These are phyloP conservation scores for Escallonia rubra DNA, from an alignment of 129 eudicot genomes.

Conservation along the genomic window DNA sequence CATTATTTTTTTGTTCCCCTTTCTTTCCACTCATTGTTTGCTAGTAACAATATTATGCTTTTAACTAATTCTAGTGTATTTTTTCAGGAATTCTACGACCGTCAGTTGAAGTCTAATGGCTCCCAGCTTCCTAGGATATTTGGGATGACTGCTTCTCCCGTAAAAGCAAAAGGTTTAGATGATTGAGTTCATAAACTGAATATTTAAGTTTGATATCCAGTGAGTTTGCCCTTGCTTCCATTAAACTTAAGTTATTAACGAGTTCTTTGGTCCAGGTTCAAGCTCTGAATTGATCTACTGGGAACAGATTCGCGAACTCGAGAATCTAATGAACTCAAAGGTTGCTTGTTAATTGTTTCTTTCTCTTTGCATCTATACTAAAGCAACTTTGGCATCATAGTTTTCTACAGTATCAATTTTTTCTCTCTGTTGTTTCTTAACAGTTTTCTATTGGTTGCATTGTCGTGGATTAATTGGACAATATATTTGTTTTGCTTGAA, in stretches of 20 bases:
- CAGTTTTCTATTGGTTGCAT: no score
- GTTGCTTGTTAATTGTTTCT: slow-evolving; percentile 20
- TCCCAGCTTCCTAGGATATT: slow-evolving; percentile 68
- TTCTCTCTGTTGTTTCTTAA: neutral
- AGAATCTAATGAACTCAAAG: slow-evolving; percentile 76
- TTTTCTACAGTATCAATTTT: no score
- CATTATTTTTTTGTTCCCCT: no score
- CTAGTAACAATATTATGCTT: no score
- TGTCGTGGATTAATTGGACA: no score
- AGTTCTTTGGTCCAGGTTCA: slow-evolving; percentile 36
- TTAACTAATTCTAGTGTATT: neutral
- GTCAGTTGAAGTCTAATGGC: slow-evolving; percentile 11
- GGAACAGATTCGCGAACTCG: slow-evolving; percentile 65
- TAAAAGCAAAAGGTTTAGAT: slow-evolving; percentile 72
- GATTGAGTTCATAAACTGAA: neutral
- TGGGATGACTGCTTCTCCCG: slow-evolving; percentile 96
- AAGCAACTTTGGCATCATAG: no score
- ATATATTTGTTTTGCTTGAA: no score
- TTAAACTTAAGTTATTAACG: neutral
- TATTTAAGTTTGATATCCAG: neutral
- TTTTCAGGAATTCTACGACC: slow-evolving; percentile 80
- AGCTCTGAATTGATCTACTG: slow-evolving; percentile 33
- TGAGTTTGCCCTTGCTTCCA: neutral
- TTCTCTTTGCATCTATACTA: neutral
- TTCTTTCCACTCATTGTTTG: no score